These are phyloP conservation scores for Sugiyamaella neomexicana DNA, from an alignment of 1,139 yeast species.

Conservation along the genomic window DNA sequence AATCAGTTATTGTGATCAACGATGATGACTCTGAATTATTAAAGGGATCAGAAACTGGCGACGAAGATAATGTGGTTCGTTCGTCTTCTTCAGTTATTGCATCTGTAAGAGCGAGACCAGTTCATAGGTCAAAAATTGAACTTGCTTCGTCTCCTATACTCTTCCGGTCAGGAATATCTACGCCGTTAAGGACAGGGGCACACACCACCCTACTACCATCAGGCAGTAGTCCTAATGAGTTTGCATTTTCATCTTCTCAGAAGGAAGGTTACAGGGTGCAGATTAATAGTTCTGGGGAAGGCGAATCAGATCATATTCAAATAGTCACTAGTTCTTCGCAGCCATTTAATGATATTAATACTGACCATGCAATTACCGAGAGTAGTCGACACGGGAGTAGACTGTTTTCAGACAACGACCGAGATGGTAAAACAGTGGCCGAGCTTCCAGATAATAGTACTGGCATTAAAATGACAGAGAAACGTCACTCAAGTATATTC, in stretches of 20 bases:
- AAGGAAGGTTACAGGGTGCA: background rate
- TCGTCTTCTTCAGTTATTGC: background rate
- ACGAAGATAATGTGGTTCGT: background rate
- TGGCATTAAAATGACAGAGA: background rate
- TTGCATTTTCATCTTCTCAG: slow-evolving; percentile 11
- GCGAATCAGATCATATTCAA: background rate
- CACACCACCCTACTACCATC: background rate
- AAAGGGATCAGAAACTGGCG: background rate
- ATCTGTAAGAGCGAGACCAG: background rate
- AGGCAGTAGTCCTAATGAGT: slow-evolving; percentile 1
- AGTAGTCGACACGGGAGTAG: slow-evolving; percentile 7
- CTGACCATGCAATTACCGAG: background rate
- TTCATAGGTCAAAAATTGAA: background rate
- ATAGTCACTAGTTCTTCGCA: background rate
- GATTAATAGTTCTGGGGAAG: background rate
- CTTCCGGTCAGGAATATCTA: background rate
- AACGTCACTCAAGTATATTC: background rate
- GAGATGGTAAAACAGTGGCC: background rate
- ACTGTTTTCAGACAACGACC: background rate
- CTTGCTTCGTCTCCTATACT: slow-evolving; percentile 10
- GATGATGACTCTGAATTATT: slow-evolving; percentile 1
- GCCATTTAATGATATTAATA: background rate
- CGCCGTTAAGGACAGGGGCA: background rate
- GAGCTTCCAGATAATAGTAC: background rate
- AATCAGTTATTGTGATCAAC: slow-evolving; percentile 7